phyloP scores from a whole-genome alignment of 2,329 filamentous ascomycete genomes.

The Ceratocystis harringtonii region DNA sequence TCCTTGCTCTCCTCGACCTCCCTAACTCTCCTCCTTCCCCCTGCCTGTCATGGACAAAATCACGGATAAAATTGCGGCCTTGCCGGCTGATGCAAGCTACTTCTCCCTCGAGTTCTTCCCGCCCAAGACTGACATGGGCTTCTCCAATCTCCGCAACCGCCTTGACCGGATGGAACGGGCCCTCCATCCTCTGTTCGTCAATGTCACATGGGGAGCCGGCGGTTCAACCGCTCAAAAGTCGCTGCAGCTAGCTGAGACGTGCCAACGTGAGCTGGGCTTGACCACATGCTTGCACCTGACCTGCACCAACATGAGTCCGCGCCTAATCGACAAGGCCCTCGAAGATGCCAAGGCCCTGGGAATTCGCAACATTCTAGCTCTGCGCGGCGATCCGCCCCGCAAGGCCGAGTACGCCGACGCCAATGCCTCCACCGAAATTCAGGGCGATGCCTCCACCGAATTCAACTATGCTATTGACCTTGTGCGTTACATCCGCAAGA shows the following conservation, averaged over 20 bases:
- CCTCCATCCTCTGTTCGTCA: constrained; percentile 83
- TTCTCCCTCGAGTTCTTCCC: constrained; percentile 99
- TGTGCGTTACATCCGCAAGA: constrained; percentile 72
- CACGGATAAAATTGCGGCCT: constrained; percentile 83
- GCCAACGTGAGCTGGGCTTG: constrained; percentile 77
- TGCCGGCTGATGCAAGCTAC: constrained; percentile 68
- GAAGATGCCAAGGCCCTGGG: constrained; percentile 82
- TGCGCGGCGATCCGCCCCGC: constrained; percentile 81
- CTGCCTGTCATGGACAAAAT: constrained; percentile 54
- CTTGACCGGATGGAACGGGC: constrained; percentile 90
- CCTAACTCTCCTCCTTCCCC: neutral
- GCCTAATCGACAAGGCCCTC: constrained; percentile 72
- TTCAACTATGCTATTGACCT: constrained; percentile 84
- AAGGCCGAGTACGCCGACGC: constrained; percentile 71
- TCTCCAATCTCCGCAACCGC: constrained; percentile 81
- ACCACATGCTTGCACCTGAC: constrained; percentile 94
- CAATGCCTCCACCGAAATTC: constrained; percentile 42
- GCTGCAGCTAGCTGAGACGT: constrained; percentile 86
- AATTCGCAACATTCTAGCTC: constrained; percentile 82
- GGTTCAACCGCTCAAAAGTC: constrained; percentile 84
- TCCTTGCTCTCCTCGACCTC: neutral
- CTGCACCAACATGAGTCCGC: constrained; percentile 91
- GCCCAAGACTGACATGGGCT: constrained; percentile 91
- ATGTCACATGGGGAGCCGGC: constrained; percentile 94
- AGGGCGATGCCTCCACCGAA: constrained; percentile 50